Percentiles rank a stretch among this genome's conserved stretches.
Evolutionary conservation across 805 yeast species (phyloP).

Genomic region (Metschnikowia cerradonensis): DNA sequence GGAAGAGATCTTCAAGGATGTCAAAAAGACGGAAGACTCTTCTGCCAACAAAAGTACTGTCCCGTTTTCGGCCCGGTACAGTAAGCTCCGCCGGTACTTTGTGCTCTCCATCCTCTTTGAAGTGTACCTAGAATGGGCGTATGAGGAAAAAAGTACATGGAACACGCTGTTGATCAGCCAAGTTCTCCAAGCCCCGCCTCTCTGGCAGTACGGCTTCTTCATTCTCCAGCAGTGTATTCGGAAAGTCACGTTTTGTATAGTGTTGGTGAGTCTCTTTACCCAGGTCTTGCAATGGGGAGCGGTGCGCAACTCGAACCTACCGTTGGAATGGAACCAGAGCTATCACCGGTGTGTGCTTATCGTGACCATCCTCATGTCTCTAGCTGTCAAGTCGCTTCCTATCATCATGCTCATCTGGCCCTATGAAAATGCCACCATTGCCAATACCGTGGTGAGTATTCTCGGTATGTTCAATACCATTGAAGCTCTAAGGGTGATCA

Average conservation of each 20-base stretch:
- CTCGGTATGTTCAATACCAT: constrained; percentile 59
- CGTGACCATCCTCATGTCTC: constrained; percentile 68
- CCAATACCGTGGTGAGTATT: constrained; percentile 54
- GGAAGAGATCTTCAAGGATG: constrained; percentile 14
- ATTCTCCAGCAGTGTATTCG: constrained; percentile 49
- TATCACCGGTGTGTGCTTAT: constrained; percentile 47
- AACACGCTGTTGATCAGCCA: constrained; percentile 23
- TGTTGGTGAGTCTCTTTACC: constrained; percentile 27
- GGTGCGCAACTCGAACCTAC: constrained; percentile 16
- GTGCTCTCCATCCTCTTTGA: constrained; percentile 73
- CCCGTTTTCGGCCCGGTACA: constrained; percentile 15
- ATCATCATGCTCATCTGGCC: constrained; percentile 96
- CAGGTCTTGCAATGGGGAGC: constrained; percentile 21
- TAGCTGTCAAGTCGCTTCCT: constrained; percentile 80
- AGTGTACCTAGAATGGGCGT: constrained; percentile 89
- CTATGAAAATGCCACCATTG: constrained; percentile 69
- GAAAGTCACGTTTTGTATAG: constrained; percentile 36
- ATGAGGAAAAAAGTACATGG: constrained; percentile 59
- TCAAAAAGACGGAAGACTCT: not conserved
- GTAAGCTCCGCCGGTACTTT: constrained; percentile 41
- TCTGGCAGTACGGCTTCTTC: constrained; percentile 55
- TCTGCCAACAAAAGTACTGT: not conserved
- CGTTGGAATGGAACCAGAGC: constrained; percentile 27
- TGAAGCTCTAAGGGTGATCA: constrained; percentile 44
- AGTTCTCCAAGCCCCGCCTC: constrained; percentile 32